A percentile compares a stretch with the other conserved stretches of the same genome.
phyloP scores from a whole-genome alignment of 768 basidiomycete species.

The Hericium rajendrae region DNA sequence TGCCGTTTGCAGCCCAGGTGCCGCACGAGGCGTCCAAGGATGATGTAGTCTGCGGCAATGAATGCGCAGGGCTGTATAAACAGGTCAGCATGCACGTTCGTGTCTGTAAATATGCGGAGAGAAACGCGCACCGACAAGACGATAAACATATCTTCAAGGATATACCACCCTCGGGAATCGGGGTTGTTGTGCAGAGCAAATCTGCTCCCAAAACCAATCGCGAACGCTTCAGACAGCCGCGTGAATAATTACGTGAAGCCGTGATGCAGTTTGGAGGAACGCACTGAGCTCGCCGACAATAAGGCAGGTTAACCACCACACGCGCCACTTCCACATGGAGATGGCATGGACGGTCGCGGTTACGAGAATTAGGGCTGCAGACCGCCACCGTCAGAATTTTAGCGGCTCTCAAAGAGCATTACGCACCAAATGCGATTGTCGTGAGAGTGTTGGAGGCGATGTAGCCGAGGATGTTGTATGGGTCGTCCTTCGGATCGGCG shows the following conservation, averaged over 20 bases:
- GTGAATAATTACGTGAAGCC: neutral
- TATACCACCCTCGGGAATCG: conserved; percentile 43
- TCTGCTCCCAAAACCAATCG: conserved; percentile 44
- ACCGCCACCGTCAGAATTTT: neutral
- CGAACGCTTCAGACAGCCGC: conserved; percentile 33
- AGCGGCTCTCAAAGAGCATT: neutral
- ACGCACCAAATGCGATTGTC: conserved; percentile 36
- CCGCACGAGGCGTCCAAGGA: conserved; percentile 51
- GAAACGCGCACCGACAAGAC: conserved; percentile 39
- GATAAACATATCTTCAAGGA: conserved; percentile 48
- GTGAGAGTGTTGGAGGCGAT: conserved; percentile 47
- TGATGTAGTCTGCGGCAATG: conserved; percentile 58
- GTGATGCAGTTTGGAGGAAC: conserved; percentile 8
- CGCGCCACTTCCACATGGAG: conserved; percentile 11
- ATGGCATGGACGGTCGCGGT: neutral
- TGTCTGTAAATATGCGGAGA: too few species aligned
- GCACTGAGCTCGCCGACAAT: conserved; percentile 49
- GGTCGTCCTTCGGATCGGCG: conserved; percentile 41
- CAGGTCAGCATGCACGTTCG: neutral
- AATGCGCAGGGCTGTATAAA: conserved; percentile 57
- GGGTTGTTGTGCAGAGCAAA: conserved; percentile 46
- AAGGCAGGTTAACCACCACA: conserved; percentile 27
- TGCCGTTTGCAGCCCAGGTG: conserved; percentile 37
- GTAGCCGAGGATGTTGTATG: conserved; percentile 43
- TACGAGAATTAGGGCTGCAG: conserved; percentile 1